Evolutionary conservation across 148 eudicot genomes (phyloP).

Genomic region (Pharnaceum exiguum): DNA sequence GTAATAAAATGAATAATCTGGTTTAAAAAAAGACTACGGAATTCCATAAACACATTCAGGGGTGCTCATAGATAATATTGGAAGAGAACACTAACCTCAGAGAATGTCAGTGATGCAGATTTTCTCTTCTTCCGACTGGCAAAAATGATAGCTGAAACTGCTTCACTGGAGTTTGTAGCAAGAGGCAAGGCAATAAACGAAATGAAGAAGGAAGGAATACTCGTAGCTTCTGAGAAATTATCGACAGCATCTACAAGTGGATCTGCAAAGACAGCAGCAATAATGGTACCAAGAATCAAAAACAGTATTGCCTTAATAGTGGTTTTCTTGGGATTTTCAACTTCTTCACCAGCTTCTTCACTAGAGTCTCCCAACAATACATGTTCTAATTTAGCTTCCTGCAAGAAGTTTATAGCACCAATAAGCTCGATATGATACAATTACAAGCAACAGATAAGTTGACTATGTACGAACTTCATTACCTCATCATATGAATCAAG

Average conservation of each 20-base stretch:
- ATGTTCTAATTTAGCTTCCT: slow-evolving; percentile 66
- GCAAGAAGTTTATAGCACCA: slow-evolving; percentile 17
- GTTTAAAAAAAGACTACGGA: too few relatives aligned
- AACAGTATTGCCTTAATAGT: slow-evolving; percentile 50
- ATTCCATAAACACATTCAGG: background rate
- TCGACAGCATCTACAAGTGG: slow-evolving; percentile 89
- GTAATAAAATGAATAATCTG: too few relatives aligned
- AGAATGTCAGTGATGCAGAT: slow-evolving; percentile 88
- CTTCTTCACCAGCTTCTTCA: slow-evolving; percentile 43
- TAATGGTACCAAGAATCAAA: slow-evolving; percentile 56
- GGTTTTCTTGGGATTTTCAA: slow-evolving; percentile 46
- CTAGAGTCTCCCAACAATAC: slow-evolving; percentile 49
- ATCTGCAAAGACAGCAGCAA: slow-evolving; percentile 86
- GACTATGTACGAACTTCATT: background rate
- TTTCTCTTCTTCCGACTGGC: slow-evolving; percentile 64
- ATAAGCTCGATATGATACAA: too few relatives aligned
- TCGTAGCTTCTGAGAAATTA: slow-evolving; percentile 72
- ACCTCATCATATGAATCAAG: slow-evolving; percentile 49
- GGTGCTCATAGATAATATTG: background rate
- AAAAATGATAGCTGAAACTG: slow-evolving; percentile 86
- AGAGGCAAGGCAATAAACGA: slow-evolving; percentile 79
- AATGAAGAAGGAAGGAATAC: slow-evolving; percentile 90
- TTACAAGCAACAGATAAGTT: too few relatives aligned
- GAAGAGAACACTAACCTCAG: slow-evolving; percentile 54
- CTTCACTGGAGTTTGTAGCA: slow-evolving; percentile 93